phyloP scores from a whole-genome alignment of 2,329 filamentous ascomycete species.

The Penicillium sp. region DNA sequence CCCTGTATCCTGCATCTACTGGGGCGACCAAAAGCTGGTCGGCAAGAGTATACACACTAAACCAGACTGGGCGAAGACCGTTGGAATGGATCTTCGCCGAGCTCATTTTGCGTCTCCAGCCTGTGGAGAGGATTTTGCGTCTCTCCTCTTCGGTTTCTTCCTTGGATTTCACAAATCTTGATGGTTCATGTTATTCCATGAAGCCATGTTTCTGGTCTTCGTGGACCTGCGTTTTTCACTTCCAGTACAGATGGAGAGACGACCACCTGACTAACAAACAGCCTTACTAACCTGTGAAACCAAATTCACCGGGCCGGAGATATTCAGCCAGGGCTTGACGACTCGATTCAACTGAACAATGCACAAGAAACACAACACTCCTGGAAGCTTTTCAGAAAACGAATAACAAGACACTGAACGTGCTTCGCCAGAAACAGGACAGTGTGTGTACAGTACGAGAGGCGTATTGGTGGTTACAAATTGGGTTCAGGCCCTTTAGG shows the following conservation, averaged over 20 bases:
- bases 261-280: conserved; percentile 17
- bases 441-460: conserved; percentile 6
- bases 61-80: conserved; percentile 32
- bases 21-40: not conserved
- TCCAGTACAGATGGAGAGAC: conserved; percentile 9
- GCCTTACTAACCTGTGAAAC: not conserved
- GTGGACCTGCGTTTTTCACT: not conserved
- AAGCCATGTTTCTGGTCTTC: not conserved
- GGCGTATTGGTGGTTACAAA: conserved; percentile 15
- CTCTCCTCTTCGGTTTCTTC: conserved; percentile 10
- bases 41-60: conserved; percentile 30
- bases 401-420: not conserved
- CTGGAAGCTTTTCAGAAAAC: not conserved
- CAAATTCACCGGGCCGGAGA: not conserved
- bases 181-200: not conserved
- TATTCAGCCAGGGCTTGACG: not conserved
- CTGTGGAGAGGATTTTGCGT: conserved; percentile 4
- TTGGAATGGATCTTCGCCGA: conserved; percentile 32
- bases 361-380: not conserved
- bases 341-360: not conserved
- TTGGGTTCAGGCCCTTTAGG: too few species aligned
- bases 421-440: not conserved
- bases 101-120: conserved; percentile 10
- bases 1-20: not conserved
- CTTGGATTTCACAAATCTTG: not conserved